Evolutionary conservation across 176 grass and related monocot genomes (phyloP).

Genomic region (Eragrostis nindensis): DNA sequence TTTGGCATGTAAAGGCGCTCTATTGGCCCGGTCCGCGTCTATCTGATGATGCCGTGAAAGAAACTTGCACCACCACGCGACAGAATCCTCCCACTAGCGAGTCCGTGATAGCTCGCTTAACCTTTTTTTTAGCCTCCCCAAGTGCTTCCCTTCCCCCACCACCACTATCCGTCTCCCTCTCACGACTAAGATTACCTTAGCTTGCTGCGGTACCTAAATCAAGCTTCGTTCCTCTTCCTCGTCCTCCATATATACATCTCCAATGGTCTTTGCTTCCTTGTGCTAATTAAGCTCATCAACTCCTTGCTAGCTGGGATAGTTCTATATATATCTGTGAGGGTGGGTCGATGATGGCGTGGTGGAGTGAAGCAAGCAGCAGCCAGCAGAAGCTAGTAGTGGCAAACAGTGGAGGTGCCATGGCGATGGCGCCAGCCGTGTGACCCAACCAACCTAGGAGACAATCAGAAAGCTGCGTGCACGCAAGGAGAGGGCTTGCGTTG

Average conservation of each 20-base stretch:
- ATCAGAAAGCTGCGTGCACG: constrained; percentile 27
- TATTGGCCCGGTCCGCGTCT: background rate
- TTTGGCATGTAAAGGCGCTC: constrained; percentile 8
- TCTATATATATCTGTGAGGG: constrained; percentile 13
- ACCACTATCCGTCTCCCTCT: constrained; percentile 21
- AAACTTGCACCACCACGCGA: constrained; percentile 33
- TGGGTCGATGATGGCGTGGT: constrained; percentile 36
- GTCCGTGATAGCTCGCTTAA: constrained; percentile 11
- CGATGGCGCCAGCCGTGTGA: constrained; percentile 36
- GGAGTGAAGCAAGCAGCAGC: background rate
- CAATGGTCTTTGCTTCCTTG: background rate
- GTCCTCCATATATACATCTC: constrained; percentile 30
- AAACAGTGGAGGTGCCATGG: constrained; percentile 9
- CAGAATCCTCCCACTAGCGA: constrained; percentile 48
- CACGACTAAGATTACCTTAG: background rate
- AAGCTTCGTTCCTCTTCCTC: background rate
- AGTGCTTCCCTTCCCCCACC: constrained; percentile 60
- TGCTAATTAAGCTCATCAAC: background rate
- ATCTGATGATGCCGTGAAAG: constrained; percentile 39
- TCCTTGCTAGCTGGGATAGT: background rate
- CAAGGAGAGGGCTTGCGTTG: constrained; percentile 1
- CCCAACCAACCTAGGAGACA: background rate
- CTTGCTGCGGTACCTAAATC: background rate
- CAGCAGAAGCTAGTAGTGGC: background rate
- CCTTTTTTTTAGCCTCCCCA: constrained; percentile 18